A percentile compares a stretch with the other conserved stretches of the same genome.
Evolutionary conservation across 139 green algal species (phyloP).

Genomic region (Chlamydomonas asymmetrica): DNA sequence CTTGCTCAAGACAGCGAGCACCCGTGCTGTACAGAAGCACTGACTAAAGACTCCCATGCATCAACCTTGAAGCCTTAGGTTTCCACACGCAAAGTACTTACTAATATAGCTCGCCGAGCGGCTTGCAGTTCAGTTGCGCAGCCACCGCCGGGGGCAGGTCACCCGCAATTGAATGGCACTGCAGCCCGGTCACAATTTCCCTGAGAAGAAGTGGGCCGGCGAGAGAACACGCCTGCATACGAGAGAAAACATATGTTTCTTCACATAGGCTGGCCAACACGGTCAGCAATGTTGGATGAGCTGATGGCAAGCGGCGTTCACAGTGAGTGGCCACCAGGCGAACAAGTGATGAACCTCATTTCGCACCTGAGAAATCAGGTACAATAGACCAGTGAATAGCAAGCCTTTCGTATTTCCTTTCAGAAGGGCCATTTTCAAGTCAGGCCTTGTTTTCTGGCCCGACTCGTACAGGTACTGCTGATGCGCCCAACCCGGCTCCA

Average conservation of each 20-base stretch:
- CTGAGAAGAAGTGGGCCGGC: constrained; percentile 61
- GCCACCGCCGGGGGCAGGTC: too few relatives aligned
- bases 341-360: neutral
- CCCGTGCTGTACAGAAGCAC: neutral
- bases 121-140: constrained; percentile 10
- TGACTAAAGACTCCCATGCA: neutral
- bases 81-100: constrained; percentile 25
- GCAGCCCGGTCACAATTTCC: constrained; percentile 42
- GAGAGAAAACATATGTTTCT: too few relatives aligned
- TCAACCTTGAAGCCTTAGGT: neutral
- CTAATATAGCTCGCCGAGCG: constrained; percentile 51
- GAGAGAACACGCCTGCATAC: constrained; percentile 50
- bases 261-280: too few relatives aligned
- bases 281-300: neutral
- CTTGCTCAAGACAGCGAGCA: neutral
- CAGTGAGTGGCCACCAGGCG: neutral
- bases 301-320: neutral
- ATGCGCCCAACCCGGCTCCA: too few relatives aligned
- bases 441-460: too few relatives aligned
- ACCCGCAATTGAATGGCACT: constrained; percentile 31
- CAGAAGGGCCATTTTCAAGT: too few relatives aligned
- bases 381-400: neutral
- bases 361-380: too few relatives aligned
- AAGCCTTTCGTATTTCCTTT: too few relatives aligned
- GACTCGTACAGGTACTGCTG: too few relatives aligned